These are phyloP conservation scores for Xylaria sp. DNA, from an alignment of 495 filamentous ascomycete genomes.

Conservation along the genomic window DNA sequence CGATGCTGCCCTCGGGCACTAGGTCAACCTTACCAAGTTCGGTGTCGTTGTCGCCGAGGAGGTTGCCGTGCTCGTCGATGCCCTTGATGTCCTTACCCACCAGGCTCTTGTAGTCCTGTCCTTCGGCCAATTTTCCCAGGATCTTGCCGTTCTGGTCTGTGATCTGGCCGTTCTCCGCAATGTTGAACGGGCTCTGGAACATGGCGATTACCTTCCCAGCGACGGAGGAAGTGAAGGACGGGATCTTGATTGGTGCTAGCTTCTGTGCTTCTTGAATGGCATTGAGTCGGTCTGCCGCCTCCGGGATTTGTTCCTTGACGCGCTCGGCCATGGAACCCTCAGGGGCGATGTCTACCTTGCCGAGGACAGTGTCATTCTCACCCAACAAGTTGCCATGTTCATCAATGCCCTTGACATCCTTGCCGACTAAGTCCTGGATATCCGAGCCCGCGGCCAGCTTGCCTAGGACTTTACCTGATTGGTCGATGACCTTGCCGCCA, in stretches of 20 bases:
- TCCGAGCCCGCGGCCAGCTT: constrained; percentile 70
- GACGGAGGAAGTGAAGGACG: constrained; percentile 35
- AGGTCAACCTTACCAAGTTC: constrained; percentile 81
- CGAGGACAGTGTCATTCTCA: constrained; percentile 78
- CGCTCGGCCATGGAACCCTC: constrained; percentile 68
- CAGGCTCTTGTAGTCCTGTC: constrained; percentile 69
- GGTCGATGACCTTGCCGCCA: constrained; percentile 70
- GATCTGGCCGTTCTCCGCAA: constrained; percentile 67
- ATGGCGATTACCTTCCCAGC: constrained; percentile 40
- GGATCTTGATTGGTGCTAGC: constrained; percentile 45
- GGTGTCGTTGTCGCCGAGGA: constrained; percentile 79
- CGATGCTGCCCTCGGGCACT: constrained; percentile 69
- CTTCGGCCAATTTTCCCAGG: constrained; percentile 72
- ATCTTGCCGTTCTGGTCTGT: constrained; percentile 74
- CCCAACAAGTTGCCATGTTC: constrained; percentile 84
- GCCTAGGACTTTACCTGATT: constrained; percentile 75
- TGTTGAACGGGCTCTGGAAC: constrained; percentile 48
- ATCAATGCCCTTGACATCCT: constrained; percentile 78
- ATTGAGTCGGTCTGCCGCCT: constrained; percentile 48
- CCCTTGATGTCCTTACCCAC: constrained; percentile 77
- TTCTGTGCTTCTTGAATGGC: constrained; percentile 59
- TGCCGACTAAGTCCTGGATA: constrained; percentile 73
- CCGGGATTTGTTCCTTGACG: constrained; percentile 58
- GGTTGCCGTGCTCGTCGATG: constrained; percentile 83
- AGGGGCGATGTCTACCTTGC: constrained; percentile 75